Evolutionary conservation across 163 green algal genomes (phyloP), one percentile per base, ranked within the genome.

Genomic region (Chlorella variabilis): DNA sequence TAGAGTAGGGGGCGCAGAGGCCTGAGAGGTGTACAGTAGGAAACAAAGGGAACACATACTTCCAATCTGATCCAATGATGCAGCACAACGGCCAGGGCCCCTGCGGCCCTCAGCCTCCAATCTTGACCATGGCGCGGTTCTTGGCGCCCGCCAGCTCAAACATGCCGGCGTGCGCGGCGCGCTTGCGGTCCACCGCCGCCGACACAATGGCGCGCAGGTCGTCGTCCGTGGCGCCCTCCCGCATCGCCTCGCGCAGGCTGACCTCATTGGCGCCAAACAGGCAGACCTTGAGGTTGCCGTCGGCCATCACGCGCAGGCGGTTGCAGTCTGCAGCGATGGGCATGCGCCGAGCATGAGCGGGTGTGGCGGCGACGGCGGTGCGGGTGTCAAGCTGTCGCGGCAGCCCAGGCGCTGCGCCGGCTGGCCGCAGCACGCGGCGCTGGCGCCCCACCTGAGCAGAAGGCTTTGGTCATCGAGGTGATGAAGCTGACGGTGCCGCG

Each of bases 281-380:
- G 90, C 97, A 99, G 45, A 99, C 97, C 86, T 99, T 99, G 41
- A 99, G 90, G 81, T 96, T 98, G 42, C 97, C 97, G 74, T 99
- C 97, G 0, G 97, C 97, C 90, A 99, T 94, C 51, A 99, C 82
- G 6, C 97, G 90, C 76, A 99, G 77, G 48, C 95, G 87, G 87
- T 96, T 98, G 91, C 95, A 98, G 83, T 97, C 93, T 54, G 84
- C 31, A 51, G 48, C 27, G 7, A 54, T 67, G 25, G n/a, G n/a
- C 38, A 21, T 36, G 31, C 7, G 38, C 9, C 42, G 9, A 8
- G 13, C 8, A 8, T 51, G 42, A 51, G 42, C 42, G 42, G 42
- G 42, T 8, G 42, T 13, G 42, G 9, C 42, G 9, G 13, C 8
- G 42, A 51, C 42, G n/a, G n/a, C n/a, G n/a, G n/a, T n/a, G n/a